These are phyloP conservation scores for Solanum neorickii DNA, from an alignment of 257 asterid genomes.

Conservation along the genomic window DNA sequence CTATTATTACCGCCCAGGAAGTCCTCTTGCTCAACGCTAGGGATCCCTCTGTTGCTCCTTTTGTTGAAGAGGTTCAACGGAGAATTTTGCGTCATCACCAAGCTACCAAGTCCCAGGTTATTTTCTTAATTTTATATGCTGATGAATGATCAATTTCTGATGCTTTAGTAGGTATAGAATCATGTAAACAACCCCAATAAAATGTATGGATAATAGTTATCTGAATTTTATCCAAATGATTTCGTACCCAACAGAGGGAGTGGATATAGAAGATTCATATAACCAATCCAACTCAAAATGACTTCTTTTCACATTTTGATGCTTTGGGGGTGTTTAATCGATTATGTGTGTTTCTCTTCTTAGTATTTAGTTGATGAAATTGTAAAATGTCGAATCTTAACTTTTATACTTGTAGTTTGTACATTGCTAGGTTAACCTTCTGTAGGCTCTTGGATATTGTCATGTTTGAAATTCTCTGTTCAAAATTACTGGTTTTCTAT, in stretches of 20 bases:
- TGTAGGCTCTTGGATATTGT: not conserved
- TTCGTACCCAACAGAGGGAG: not conserved
- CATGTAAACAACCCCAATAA: not conserved
- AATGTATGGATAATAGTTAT: not conserved
- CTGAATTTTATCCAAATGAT: not conserved
- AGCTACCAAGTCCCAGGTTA: slow-evolving; percentile 69
- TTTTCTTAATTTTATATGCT: not conserved
- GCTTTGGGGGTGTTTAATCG: not conserved
- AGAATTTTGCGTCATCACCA: slow-evolving; percentile 68
- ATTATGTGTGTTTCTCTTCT: not conserved
- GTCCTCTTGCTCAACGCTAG: slow-evolving; percentile 70
- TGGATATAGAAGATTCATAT: not conserved
- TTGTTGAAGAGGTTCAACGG: slow-evolving; percentile 74
- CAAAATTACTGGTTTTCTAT: not conserved
- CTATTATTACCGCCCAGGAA: slow-evolving; percentile 88
- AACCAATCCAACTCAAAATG: not conserved
- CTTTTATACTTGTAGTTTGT: not conserved
- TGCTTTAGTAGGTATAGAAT: not conserved
- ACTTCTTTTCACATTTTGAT: not conserved
- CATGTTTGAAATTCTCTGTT: not conserved
- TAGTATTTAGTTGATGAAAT: not conserved
- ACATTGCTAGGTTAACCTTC: not conserved
- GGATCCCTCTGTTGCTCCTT: slow-evolving; percentile 85
- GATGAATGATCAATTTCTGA: not conserved
- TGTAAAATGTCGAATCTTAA: not conserved